Percentiles rank a stretch among this genome's conserved stretches.
phyloP scores from a whole-genome alignment of 106 monocot species.

The Amphibolis antarctica region DNA sequence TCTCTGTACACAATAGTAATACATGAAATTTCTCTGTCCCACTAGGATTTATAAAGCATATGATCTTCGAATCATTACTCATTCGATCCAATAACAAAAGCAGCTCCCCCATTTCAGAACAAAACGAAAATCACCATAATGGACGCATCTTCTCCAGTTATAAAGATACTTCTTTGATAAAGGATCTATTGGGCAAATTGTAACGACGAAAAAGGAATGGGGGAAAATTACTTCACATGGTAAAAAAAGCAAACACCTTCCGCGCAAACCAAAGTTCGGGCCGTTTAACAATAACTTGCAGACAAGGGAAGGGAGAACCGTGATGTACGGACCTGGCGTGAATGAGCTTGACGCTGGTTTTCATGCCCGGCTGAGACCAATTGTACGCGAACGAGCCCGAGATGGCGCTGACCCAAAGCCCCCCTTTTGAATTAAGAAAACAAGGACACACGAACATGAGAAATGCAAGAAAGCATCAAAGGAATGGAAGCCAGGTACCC shows the following conservation, averaged over 20 bases:
- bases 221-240: too few relatives aligned
- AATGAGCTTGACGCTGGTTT: constrained; percentile 30
- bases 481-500: neutral
- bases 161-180: too few relatives aligned
- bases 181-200: too few relatives aligned
- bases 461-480: neutral
- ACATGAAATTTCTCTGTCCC: too few relatives aligned
- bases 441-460: neutral
- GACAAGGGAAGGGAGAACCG: neutral
- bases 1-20: too few relatives aligned
- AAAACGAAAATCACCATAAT: too few relatives aligned
- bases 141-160: too few relatives aligned
- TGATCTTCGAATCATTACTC: too few relatives aligned
- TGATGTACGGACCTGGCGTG: constrained; percentile 14
- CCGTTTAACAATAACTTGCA: neutral
- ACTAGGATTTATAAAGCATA: too few relatives aligned
- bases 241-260: neutral
- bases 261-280: neutral
- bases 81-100: too few relatives aligned
- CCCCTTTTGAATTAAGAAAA: constrained; percentile 2
- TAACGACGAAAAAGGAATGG: too few relatives aligned
- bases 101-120: too few relatives aligned
- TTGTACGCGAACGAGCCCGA: constrained; percentile 27
- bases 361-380: constrained; percentile 26
- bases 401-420: constrained; percentile 19